A percentile compares a stretch with the other conserved stretches of the same genome.
These are phyloP conservation scores for Stenocarpella maydis DNA, from an alignment of 2,329 filamentous ascomycete species.

Conservation along the genomic window DNA sequence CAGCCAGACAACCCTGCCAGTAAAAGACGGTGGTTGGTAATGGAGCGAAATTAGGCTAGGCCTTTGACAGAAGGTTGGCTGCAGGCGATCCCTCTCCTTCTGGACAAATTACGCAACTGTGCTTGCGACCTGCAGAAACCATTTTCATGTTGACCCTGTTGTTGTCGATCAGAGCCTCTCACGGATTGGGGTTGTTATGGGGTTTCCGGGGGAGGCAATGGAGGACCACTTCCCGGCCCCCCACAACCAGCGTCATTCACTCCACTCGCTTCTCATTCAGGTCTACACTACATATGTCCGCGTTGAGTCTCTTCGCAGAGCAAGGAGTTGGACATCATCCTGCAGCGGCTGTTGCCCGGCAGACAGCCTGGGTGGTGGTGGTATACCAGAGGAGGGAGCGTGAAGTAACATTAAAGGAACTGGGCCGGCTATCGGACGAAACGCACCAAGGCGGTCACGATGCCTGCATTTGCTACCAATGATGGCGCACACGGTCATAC, in stretches of 20 bases:
- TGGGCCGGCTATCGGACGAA: not conserved
- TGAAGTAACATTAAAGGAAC: not conserved
- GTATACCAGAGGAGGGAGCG: not conserved
- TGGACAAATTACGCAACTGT: not conserved
- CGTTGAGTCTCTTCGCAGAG: not conserved
- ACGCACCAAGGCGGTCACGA: conserved; percentile 22
- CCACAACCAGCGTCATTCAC: too few species aligned
- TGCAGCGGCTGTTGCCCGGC: not conserved
- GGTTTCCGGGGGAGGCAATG: conserved; percentile 7
- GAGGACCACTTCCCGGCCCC: not conserved
- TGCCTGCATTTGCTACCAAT: not conserved
- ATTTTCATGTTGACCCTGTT: too few species aligned
- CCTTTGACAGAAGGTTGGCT: conserved; percentile 5
- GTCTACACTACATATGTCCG: not conserved
- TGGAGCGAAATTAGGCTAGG: conserved; percentile 6
- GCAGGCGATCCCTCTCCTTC: not conserved
- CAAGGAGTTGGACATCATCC: not conserved
- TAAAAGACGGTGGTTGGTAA: not conserved
- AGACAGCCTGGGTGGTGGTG: too few species aligned
- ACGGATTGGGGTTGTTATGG: conserved; percentile 20
- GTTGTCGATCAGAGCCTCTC: conserved; percentile 23
- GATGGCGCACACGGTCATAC: not conserved
- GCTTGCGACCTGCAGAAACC: conserved; percentile 9
- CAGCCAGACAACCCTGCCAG: not conserved
- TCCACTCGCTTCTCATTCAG: not conserved